These are phyloP conservation scores for Talaromyces sp. DNA, from an alignment of 2,329 filamentous ascomycete species.

Conservation along the genomic window DNA sequence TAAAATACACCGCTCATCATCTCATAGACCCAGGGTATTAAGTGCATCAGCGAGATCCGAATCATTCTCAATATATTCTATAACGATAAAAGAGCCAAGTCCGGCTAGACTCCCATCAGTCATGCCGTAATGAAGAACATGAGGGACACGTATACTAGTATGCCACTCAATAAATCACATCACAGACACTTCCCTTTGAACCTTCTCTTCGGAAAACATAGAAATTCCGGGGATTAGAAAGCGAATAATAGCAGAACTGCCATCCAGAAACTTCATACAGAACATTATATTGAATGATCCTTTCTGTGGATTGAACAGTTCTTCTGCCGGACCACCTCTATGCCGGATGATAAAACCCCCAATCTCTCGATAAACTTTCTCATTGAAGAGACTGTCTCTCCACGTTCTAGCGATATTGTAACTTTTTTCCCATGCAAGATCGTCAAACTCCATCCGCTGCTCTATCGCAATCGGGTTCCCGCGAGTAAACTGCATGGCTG, in stretches of 20 bases:
- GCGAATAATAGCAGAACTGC: slow-evolving; percentile 17
- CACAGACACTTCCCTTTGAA: slow-evolving; percentile 17
- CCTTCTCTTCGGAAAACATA: slow-evolving; percentile 25
- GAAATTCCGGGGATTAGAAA: slow-evolving; percentile 18
- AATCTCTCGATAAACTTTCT: slow-evolving; percentile 7
- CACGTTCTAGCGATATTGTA: slow-evolving; percentile 14
- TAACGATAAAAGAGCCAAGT: slow-evolving; percentile 33
- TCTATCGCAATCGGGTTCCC: slow-evolving; percentile 2
- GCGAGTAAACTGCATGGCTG: neutral
- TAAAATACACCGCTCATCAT: slow-evolving; percentile 27
- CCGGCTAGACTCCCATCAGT: slow-evolving; percentile 11
- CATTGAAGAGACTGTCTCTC: slow-evolving; percentile 13
- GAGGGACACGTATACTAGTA: slow-evolving; percentile 18
- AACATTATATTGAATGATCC: slow-evolving; percentile 23
- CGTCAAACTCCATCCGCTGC: slow-evolving; percentile 19
- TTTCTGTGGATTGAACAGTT: slow-evolving; percentile 12
- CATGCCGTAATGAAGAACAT: slow-evolving; percentile 19
- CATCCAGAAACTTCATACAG: slow-evolving; percentile 19
- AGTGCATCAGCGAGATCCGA: slow-evolving; percentile 22
- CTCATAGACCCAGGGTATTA: slow-evolving; percentile 20
- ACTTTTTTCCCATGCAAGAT: slow-evolving; percentile 17
- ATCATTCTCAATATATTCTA: slow-evolving; percentile 27
- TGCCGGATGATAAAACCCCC: slow-evolving; percentile 17
- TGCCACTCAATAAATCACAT: slow-evolving; percentile 18
- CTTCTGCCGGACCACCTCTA: slow-evolving; percentile 8